Percentiles rank a stretch among this genome's conserved stretches.
phyloP scores from a whole-genome alignment of 2,329 filamentous ascomycete species.

The Neofusicoccum kwambonambiense region DNA sequence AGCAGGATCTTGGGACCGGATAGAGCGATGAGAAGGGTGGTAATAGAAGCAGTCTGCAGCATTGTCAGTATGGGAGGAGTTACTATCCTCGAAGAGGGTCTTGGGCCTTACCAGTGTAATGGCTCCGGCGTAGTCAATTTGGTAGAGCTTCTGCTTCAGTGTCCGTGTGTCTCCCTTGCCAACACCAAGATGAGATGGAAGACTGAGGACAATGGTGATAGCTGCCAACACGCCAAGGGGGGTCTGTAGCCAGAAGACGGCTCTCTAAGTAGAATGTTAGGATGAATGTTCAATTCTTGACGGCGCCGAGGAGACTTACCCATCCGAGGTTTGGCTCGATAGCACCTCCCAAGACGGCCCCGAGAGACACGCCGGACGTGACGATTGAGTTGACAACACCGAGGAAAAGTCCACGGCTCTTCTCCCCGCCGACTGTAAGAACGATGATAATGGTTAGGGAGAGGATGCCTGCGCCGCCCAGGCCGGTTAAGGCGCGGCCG shows the following conservation, averaged over 20 bases:
- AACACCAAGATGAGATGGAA: slow-evolving; percentile 51
- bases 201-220: slow-evolving; percentile 61
- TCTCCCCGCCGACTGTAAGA: slow-evolving; percentile 68
- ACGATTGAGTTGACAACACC: slow-evolving; percentile 72
- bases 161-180: slow-evolving; percentile 41
- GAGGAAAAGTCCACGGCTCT: slow-evolving; percentile 69
- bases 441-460: slow-evolving; percentile 73
- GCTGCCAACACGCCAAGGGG: slow-evolving; percentile 64
- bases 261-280: slow-evolving; percentile 51
- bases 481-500: slow-evolving; percentile 66
- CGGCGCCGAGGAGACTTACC: slow-evolving; percentile 48
- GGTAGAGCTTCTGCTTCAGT: slow-evolving; percentile 55
- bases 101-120: slow-evolving; percentile 49
- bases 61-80: background rate
- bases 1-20: slow-evolving; percentile 61
- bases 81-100: background rate
- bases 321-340: slow-evolving; percentile 66
- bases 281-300: background rate
- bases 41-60: slow-evolving; percentile 61
- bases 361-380: slow-evolving; percentile 68
- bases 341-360: slow-evolving; percentile 68
- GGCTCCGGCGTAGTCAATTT: slow-evolving; percentile 75
- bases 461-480: slow-evolving; percentile 70
- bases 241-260: slow-evolving; percentile 71
- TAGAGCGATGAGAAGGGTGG: slow-evolving; percentile 71